These are phyloP conservation scores for Termitomyces sp. DNA, from an alignment of 1,284 basidiomycete species.

Conservation along the genomic window DNA sequence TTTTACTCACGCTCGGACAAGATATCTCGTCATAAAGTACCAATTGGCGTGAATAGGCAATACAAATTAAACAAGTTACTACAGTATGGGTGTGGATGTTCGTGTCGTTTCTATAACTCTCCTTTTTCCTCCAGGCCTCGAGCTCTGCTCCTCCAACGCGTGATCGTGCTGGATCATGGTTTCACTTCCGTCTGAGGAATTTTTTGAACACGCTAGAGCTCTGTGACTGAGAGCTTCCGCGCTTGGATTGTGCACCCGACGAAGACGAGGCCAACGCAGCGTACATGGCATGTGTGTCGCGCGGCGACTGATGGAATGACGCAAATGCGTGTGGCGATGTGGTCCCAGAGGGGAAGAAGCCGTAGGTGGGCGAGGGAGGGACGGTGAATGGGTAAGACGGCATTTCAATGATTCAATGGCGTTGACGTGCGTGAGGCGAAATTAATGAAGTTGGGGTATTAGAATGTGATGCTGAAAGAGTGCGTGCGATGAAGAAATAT, in stretches of 20 bases:
- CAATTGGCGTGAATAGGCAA: slow-evolving; percentile 8
- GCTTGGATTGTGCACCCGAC: slow-evolving; percentile 15
- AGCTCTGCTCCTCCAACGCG: too few species aligned
- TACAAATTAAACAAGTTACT: slow-evolving; percentile 16
- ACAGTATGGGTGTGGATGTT: slow-evolving; percentile 9
- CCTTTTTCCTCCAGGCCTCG: neutral
- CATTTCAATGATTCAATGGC: slow-evolving; percentile 25
- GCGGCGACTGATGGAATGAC: slow-evolving; percentile 59
- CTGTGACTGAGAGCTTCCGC: slow-evolving; percentile 21
- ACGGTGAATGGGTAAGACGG: slow-evolving; percentile 40
- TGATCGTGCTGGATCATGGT: too few species aligned
- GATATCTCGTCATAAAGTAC: slow-evolving; percentile 10
- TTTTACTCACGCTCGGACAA: slow-evolving; percentile 19
- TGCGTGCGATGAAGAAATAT: slow-evolving; percentile 1
- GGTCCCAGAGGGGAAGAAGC: slow-evolving; percentile 56
- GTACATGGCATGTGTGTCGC: slow-evolving; percentile 62
- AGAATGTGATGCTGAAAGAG: slow-evolving; percentile 1
- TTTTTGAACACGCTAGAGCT: slow-evolving; percentile 30
- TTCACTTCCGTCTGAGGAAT: slow-evolving; percentile 27
- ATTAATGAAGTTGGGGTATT: slow-evolving; percentile 1
- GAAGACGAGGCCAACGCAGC: slow-evolving; percentile 43
- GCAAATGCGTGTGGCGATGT: slow-evolving; percentile 61
- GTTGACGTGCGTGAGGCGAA: neutral
- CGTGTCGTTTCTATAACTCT: slow-evolving; percentile 1
- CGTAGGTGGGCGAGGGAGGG: slow-evolving; percentile 49